These are phyloP conservation scores for Discostella stelligeroides DNA, from an alignment of 108 stramenopile genomes.

Conservation along the genomic window DNA sequence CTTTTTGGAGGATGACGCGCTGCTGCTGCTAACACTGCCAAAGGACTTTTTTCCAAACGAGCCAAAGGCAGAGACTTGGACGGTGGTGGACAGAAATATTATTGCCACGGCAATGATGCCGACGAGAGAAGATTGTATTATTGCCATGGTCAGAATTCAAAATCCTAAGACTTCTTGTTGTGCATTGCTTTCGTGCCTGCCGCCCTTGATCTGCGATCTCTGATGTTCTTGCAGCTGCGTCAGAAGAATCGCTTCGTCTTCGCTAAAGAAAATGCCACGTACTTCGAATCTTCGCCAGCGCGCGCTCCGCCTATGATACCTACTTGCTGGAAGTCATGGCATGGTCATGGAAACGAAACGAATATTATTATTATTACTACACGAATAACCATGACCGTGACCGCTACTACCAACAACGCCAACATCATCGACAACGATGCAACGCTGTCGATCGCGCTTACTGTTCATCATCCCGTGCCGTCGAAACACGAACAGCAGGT, in stretches of 20 bases:
- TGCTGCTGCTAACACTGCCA: too few relatives aligned
- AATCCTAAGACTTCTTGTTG: too few relatives aligned
- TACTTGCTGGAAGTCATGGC: background rate
- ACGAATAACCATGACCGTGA: background rate
- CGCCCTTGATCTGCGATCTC: too few relatives aligned
- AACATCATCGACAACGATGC: background rate
- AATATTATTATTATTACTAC: too few relatives aligned
- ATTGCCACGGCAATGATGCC: slow-evolving; percentile 9
- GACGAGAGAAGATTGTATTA: slow-evolving; percentile 1
- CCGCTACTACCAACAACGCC: background rate
- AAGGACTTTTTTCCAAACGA: slow-evolving; percentile 16
- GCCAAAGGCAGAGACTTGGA: slow-evolving; percentile 22
- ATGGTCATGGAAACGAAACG: too few relatives aligned
- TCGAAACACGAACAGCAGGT: background rate
- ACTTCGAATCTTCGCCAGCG: background rate
- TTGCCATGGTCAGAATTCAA: slow-evolving; percentile 5
- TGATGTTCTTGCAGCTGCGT: too few relatives aligned
- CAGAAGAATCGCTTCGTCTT: too few relatives aligned
- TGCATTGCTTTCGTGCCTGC: too few relatives aligned
- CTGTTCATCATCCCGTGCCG: background rate
- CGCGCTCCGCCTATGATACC: too few relatives aligned
- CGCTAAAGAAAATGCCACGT: background rate
- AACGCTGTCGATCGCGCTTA: background rate
- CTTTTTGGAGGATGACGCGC: too few relatives aligned
- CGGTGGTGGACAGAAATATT: background rate